A percentile compares a stretch with the other conserved stretches of the same genome.
Conservation (phyloP, 2,329 filamentous ascomycete genomes). For the Colletotrichum tropicale region DNA sequence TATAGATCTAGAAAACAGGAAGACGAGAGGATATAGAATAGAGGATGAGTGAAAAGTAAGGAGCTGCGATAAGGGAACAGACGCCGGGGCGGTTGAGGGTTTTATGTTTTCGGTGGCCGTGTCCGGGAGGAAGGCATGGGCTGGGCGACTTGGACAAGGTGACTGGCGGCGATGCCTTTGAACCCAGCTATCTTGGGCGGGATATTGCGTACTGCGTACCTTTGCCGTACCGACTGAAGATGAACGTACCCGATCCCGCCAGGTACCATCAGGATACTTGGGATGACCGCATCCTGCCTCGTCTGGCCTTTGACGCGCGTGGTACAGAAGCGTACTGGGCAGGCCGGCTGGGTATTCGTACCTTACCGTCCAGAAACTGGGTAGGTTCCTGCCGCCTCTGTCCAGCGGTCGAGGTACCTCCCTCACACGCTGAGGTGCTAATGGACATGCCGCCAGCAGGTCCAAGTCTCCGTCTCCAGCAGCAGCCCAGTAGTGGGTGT, state of each 20-base stretch:
- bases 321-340: constrained; percentile 13
- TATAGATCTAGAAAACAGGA: background rate
- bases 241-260: background rate
- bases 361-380: background rate
- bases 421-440: background rate
- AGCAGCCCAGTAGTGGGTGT: background rate
- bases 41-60: background rate
- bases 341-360: background rate
- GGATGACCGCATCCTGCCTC: background rate
- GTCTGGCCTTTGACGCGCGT: background rate
- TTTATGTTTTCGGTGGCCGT: constrained; percentile 22
- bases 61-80: background rate
- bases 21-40: background rate
- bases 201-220: background rate
- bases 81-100: constrained; percentile 22
- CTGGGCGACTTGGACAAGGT: background rate
- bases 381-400: background rate
- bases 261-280: constrained; percentile 17
- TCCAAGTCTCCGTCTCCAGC: background rate
- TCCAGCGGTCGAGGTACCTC: background rate
- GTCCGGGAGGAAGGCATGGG: background rate
- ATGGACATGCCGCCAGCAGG: background rate
- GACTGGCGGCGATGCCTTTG: constrained; percentile 9
- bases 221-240: background rate
- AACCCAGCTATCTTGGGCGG: background rate